These are phyloP conservation scores for Penicillium silybi DNA, from an alignment of 495 filamentous ascomycete genomes.

Conservation along the genomic window DNA sequence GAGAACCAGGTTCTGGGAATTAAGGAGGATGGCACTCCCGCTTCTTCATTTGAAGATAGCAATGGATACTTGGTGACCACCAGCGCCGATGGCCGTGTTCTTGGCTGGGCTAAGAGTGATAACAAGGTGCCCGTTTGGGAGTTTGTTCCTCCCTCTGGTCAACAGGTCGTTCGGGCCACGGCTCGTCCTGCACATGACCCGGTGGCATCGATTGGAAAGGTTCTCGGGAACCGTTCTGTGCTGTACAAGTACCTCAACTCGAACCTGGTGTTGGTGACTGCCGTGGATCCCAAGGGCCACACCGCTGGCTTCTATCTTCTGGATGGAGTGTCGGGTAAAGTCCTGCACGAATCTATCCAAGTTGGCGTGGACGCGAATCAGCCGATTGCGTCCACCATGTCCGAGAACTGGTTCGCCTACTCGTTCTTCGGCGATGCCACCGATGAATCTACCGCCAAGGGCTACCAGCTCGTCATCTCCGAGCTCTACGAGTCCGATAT, in stretches of 20 bases:
- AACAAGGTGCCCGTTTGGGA: slow-evolving; percentile 62
- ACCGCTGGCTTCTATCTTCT: slow-evolving; percentile 73
- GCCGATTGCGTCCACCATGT: slow-evolving; percentile 69
- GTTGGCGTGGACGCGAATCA: slow-evolving; percentile 69
- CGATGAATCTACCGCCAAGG: slow-evolving; percentile 58
- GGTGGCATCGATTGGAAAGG: slow-evolving; percentile 90
- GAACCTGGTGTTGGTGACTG: slow-evolving; percentile 76
- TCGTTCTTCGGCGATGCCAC: slow-evolving; percentile 67
- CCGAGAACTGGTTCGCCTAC: slow-evolving; percentile 96
- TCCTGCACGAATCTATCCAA: slow-evolving; percentile 69
- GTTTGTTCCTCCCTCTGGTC: slow-evolving; percentile 63
- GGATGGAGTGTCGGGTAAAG: slow-evolving; percentile 77
- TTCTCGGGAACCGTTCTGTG: slow-evolving; percentile 84
- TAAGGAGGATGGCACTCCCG: slow-evolving; percentile 33
- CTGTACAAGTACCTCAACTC: slow-evolving; percentile 96
- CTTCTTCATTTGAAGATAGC: slow-evolving; percentile 21
- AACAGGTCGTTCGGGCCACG: slow-evolving; percentile 63
- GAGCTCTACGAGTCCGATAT: slow-evolving; percentile 85
- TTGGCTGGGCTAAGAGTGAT: slow-evolving; percentile 51
- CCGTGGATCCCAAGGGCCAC: slow-evolving; percentile 49
- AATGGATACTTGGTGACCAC: slow-evolving; percentile 55
- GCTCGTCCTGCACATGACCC: slow-evolving; percentile 73
- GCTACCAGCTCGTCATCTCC: slow-evolving; percentile 80
- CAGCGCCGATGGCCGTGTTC: slow-evolving; percentile 55
- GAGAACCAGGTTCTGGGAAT: slow-evolving; percentile 25